These are phyloP conservation scores for Pelargonium fulgidum DNA, from an alignment of 441 rosid species.

Conservation along the genomic window DNA sequence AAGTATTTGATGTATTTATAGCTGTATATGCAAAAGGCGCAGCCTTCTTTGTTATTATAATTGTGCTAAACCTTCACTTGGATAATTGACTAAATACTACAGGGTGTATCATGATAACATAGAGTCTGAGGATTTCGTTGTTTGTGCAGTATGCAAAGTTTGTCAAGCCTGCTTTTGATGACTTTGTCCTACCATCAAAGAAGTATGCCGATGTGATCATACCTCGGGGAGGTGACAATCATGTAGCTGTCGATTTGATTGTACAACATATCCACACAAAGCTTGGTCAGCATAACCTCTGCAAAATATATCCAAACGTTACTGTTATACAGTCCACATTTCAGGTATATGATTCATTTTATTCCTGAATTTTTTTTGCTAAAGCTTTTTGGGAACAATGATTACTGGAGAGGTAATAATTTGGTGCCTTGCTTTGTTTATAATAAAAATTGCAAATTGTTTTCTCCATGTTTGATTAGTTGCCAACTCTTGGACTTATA, in stretches of 20 bases:
- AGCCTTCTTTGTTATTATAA: background rate
- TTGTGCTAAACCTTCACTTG: background rate
- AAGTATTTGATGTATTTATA: background rate
- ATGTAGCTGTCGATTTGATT: conserved; percentile 91
- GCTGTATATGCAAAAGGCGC: background rate
- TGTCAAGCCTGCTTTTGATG: conserved; percentile 99
- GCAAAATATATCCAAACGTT: conserved; percentile 86
- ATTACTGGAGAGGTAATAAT: background rate
- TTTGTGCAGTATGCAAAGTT: conserved; percentile 84
- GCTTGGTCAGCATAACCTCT: conserved; percentile 93
- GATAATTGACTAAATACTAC: background rate
- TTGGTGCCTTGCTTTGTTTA: no score
- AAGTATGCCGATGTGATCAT: conserved; percentile 96
- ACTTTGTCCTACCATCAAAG: conserved; percentile 91
- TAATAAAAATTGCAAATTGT: background rate
- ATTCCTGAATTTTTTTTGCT: background rate
- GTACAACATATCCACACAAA: conserved; percentile 92
- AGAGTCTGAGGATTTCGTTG: conserved; percentile 14
- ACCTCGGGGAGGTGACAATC: conserved; percentile 96
- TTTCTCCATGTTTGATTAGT: background rate
- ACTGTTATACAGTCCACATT: conserved; percentile 78
- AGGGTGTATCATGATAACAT: background rate
- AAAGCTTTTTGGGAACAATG: background rate
- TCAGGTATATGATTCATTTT: conserved; percentile 49
- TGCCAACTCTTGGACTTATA: background rate